Evolutionary conservation across 345 rosid species (phyloP).

Genomic region (Populus alba): DNA sequence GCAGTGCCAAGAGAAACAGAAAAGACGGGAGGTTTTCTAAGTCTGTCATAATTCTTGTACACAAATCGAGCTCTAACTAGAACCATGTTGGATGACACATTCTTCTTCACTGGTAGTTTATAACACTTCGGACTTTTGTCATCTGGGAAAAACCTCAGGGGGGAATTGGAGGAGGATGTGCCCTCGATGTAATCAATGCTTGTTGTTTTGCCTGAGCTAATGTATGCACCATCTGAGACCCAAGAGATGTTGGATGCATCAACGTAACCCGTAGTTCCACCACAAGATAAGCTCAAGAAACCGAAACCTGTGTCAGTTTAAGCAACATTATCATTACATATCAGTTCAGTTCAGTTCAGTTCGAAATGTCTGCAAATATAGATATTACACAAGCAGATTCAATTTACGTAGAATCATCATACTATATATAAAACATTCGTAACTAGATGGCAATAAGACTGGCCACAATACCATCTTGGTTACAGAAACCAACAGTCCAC

Average conservation of each 20-base stretch:
- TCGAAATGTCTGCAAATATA: neutral
- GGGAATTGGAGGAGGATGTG: slow-evolving; percentile 28
- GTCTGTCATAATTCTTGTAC: slow-evolving; percentile 74
- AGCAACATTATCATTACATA: neutral
- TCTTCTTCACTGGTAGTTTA: slow-evolving; percentile 55
- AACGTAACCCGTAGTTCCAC: slow-evolving; percentile 44
- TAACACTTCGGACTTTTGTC: slow-evolving; percentile 49
- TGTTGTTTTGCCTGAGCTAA: slow-evolving; percentile 57
- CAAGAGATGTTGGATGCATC: slow-evolving; percentile 61
- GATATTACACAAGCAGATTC: neutral
- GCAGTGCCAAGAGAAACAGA: slow-evolving; percentile 69
- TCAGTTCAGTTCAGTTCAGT: neutral
- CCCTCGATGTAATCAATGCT: slow-evolving; percentile 35
- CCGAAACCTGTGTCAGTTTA: slow-evolving; percentile 63
- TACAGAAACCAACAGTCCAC: slow-evolving; percentile 41
- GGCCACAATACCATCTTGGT: slow-evolving; percentile 54
- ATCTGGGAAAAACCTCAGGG: slow-evolving; percentile 68
- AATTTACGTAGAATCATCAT: neutral
- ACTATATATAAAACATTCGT: too few species aligned
- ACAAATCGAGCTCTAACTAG: slow-evolving; percentile 70
- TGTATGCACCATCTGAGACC: slow-evolving; percentile 54
- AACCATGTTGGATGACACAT: slow-evolving; percentile 44
- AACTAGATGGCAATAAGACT: too few species aligned
- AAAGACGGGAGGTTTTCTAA: slow-evolving; percentile 62
- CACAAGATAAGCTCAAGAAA: slow-evolving; percentile 82